A percentile compares a stretch with the other conserved stretches of the same genome.
Evolutionary conservation across 768 basidiomycete genomes (phyloP).

Genomic region (Phaffia australis): DNA sequence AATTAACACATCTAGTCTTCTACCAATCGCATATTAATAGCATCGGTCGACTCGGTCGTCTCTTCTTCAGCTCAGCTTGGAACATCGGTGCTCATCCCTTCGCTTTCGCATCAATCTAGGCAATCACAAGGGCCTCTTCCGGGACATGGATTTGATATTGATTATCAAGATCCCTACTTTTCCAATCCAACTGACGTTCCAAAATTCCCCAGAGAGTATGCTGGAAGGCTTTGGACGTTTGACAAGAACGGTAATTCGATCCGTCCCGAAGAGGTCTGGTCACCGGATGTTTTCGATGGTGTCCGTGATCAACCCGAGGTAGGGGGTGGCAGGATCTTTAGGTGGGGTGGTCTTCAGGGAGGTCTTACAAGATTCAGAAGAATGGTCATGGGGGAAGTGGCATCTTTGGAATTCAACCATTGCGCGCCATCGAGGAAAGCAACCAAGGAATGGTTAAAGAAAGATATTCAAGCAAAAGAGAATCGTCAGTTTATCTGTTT

Average conservation of each 20-base stretch:
- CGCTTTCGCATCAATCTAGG: neutral
- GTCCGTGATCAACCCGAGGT: neutral
- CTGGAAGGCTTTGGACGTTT: slow-evolving; percentile 61
- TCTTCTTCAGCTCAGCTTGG: too few relatives aligned
- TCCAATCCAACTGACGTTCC: slow-evolving; percentile 62
- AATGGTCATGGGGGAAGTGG: slow-evolving; percentile 34
- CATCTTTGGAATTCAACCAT: slow-evolving; percentile 70
- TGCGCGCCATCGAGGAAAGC: slow-evolving; percentile 54
- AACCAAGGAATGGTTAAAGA: slow-evolving; percentile 49
- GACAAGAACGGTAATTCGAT: slow-evolving; percentile 51
- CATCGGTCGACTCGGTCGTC: neutral
- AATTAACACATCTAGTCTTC: neutral
- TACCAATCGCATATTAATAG: neutral
- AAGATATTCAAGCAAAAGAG: slow-evolving; percentile 32
- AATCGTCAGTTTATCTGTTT: slow-evolving; percentile 4
- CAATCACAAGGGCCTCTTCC: neutral
- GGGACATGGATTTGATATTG: slow-evolving; percentile 8
- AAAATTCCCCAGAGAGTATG: slow-evolving; percentile 59
- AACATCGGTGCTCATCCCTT: neutral
- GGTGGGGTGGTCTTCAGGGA: neutral
- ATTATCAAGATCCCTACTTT: slow-evolving; percentile 73
- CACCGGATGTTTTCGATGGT: neutral
- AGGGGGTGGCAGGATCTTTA: neutral
- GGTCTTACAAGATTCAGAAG: neutral
- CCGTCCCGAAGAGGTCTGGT: slow-evolving; percentile 49